Percentiles rank a stretch among this genome's conserved stretches.
Evolutionary conservation across 2,329 filamentous ascomycete genomes (phyloP).

Genomic region (Arthroderma sp.): DNA sequence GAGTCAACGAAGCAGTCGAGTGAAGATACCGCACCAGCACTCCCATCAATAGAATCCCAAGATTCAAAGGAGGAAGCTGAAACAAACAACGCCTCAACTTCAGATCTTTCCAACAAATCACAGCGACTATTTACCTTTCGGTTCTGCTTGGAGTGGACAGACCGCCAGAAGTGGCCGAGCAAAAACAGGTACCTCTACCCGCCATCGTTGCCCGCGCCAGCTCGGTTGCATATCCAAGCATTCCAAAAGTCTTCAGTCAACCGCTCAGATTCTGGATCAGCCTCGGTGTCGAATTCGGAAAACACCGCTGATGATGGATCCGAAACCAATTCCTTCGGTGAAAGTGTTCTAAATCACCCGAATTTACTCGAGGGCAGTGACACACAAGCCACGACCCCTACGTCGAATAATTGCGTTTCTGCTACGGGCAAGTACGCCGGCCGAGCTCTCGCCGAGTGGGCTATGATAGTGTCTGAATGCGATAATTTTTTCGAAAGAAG

Average conservation of each 20-base stretch:
- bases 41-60: constrained; percentile 21
- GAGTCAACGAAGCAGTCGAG: constrained; percentile 7
- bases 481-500: constrained; percentile 51
- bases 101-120: constrained; percentile 1
- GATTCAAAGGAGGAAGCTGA: background rate
- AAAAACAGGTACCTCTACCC: constrained; percentile 41
- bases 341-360: constrained; percentile 7
- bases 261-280: constrained; percentile 7
- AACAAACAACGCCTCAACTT: background rate
- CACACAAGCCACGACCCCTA: constrained; percentile 10
- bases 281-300: constrained; percentile 10
- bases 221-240: constrained; percentile 40
- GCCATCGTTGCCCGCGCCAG: constrained; percentile 44
- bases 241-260: constrained; percentile 9
- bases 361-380: constrained; percentile 2
- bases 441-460: constrained; percentile 52
- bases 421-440: constrained; percentile 45
- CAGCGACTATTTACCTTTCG: constrained; percentile 51
- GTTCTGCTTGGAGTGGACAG: constrained; percentile 54
- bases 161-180: constrained; percentile 37
- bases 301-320: constrained; percentile 10
- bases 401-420: constrained; percentile 17
- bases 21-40: constrained; percentile 5
- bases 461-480: constrained; percentile 47
- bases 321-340: constrained; percentile 10